Base-by-base conservation (phyloP, 805 yeast genomes). In the Kuraishia floccosa region DNA sequence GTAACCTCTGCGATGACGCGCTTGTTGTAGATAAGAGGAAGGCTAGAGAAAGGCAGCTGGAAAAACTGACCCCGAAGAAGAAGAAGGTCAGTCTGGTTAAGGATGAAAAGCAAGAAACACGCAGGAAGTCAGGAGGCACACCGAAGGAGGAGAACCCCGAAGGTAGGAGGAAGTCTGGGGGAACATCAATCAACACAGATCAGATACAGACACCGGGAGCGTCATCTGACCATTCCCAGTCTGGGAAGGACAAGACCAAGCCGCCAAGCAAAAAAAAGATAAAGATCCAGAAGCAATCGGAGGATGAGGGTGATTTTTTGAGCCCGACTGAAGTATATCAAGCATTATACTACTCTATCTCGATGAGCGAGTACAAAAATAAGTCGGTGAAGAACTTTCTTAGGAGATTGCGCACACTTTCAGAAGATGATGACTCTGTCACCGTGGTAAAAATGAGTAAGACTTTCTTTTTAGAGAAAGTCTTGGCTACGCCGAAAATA, bases 1-100 rank as follows among this genome's bases (percentile, higher is more conserved):
- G 97, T 48, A 82, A 81, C 46, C 64, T 64, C 28, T 87, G 97
- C 56, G 78, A 77, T 34, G 49, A 56, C 28, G 34, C 39, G 16
- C 58, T 61, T 34, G 52, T 54, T 30, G 60, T 72, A 25, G 62
- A 68, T 39, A 52, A 68, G 0, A 52, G 47, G 14, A 41, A 38
- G 22, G 60, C 60, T 3, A 48, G 47, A 29, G 42, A 41, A 30
- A 31, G 47, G 2, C 63, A 56, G 36, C 46, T 69, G 31, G 51
- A 50, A n/a, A 39, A 41, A 30, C 28, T 51, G 22, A 47, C 52
- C 34, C 61, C 61, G 9, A 50, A 46, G 25, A 46, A 48, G 28
- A 46, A 47, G 23, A 41, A 44, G 18, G 9, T 15, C 9, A 6
- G 17, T 16, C 8, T 6, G 6, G 9, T 19, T 9, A 20, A 26